Evolutionary conservation across 495 filamentous ascomycete genomes (phyloP).

Genomic region (Apiosordaria backusii): DNA sequence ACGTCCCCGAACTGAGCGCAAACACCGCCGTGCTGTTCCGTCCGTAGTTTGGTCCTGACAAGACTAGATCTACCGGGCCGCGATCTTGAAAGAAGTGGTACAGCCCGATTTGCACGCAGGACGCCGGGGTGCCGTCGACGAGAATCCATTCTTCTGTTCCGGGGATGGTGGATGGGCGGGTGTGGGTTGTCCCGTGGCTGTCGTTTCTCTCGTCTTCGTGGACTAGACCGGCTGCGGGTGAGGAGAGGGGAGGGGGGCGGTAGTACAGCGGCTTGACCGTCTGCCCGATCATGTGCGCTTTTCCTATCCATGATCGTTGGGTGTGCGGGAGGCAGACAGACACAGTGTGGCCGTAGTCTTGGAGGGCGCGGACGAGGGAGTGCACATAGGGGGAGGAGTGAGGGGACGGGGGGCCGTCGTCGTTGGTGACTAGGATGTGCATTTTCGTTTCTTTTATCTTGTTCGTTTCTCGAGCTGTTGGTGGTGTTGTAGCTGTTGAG

Average conservation of each 20-base stretch:
- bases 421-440: slow-evolving; percentile 61
- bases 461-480: background rate
- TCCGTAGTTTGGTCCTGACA: slow-evolving; percentile 92
- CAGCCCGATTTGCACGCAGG: slow-evolving; percentile 84
- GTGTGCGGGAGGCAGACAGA: slow-evolving; percentile 86
- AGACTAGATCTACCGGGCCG: slow-evolving; percentile 77
- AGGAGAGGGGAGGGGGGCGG: slow-evolving; percentile 57
- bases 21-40: slow-evolving; percentile 91
- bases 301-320: slow-evolving; percentile 96
- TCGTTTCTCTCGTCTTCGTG: slow-evolving; percentile 14
- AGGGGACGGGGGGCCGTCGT: slow-evolving; percentile 91
- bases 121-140: slow-evolving; percentile 82
- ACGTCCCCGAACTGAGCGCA: slow-evolving; percentile 80
- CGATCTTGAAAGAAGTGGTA: slow-evolving; percentile 80
- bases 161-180: slow-evolving; percentile 46
- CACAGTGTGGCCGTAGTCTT: slow-evolving; percentile 73
- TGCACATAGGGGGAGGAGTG: slow-evolving; percentile 92
- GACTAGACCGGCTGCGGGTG: slow-evolving; percentile 37
- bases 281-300: slow-evolving; percentile 88
- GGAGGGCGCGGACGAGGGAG: slow-evolving; percentile 74
- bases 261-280: slow-evolving; percentile 87
- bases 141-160: slow-evolving; percentile 88
- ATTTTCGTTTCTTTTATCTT: slow-evolving; percentile 24
- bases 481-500: background rate
- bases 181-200: slow-evolving; percentile 58